Percentiles rank a stretch among this genome's conserved stretches.
phyloP scores from a whole-genome alignment of 1,284 basidiomycete genomes.

The Tylopilus sp. region DNA sequence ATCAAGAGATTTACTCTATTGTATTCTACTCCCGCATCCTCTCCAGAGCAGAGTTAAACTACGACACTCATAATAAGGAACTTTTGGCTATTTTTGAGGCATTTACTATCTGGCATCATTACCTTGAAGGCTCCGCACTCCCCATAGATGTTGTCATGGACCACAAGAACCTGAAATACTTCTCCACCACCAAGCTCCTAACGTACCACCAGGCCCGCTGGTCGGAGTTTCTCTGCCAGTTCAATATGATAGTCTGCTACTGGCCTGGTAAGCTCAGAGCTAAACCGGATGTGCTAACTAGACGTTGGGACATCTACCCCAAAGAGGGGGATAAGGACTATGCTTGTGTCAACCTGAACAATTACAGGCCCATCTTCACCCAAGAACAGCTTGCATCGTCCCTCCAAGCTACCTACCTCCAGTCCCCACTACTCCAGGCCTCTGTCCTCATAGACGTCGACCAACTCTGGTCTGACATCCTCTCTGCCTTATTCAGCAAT shows the following conservation, averaged over 20 bases:
- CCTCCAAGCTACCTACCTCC: background rate
- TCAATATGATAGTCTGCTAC: background rate
- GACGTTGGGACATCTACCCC: too few relatives aligned
- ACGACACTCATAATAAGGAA: too few relatives aligned
- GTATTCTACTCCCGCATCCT: background rate
- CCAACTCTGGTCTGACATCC: background rate
- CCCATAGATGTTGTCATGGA: background rate
- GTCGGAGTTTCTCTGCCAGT: background rate
- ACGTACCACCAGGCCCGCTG: too few relatives aligned
- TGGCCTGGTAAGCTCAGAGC: too few relatives aligned
- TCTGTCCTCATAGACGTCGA: background rate
- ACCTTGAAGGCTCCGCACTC: background rate
- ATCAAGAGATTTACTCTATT: background rate
- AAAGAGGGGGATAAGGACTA: too few relatives aligned
- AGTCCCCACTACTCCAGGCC: background rate
- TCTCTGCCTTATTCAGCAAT: background rate
- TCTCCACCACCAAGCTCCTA: too few relatives aligned
- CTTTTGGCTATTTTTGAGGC: too few relatives aligned
- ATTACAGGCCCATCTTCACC: background rate
- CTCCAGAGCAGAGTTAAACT: background rate
- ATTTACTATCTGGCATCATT: background rate
- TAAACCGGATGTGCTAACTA: background rate
- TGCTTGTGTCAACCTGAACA: too few relatives aligned
- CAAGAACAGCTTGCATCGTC: background rate
- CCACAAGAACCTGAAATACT: background rate